Base-by-base conservation (phyloP, 83 land plant genomes). In the Diphasiastrum complanatum region DNA sequence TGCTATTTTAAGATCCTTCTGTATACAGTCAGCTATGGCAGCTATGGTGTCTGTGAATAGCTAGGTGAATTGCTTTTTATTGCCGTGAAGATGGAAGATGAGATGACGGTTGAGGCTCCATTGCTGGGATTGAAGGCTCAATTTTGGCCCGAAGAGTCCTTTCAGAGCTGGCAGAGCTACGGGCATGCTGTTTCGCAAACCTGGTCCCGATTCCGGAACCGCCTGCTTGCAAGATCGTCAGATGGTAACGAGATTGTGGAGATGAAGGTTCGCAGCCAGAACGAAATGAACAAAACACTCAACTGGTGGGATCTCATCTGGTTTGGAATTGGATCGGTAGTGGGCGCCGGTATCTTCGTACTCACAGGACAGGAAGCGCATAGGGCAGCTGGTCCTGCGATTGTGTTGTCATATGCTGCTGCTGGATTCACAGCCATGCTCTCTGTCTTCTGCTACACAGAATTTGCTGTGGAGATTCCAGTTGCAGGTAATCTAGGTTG, bases 341-440 rank as follows among this genome's bases (percentile, higher is more conserved):
- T 89, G 11, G 91, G 96, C 26, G 71, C 91, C 1, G 91, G 91
- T 0, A 78, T 86, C 35, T 86, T 86, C 47, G 83, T 80, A 16
- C 74, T 83, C 53, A 83, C 91, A 6, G 91, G 91, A n/a, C 81
- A 68, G 26, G 87, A 91, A 50, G 82, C 97, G 2, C 33, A 51
- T 0, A 31, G 62, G 2, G 59, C n/a, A 23, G 78, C 93, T 19
- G 97, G 97, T 5, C 97, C 97, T 8, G 86, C 97, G 25, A 78
- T 91, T 36, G 69, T 91, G 3, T 34, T 86, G 27, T 86, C 89
- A 29, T 91, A 67, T 41, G 93, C 77, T 27, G 71, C 80, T 45
- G 86, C 97, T 11, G 97, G 97, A 38, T 0, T 83, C 38, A 83
- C 91, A 31, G 91, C 96, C 23, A 60, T 89, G 80, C 74, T 89